phyloP scores from a whole-genome alignment of 495 filamentous ascomycete genomes.

The Xylaria longipes region DNA sequence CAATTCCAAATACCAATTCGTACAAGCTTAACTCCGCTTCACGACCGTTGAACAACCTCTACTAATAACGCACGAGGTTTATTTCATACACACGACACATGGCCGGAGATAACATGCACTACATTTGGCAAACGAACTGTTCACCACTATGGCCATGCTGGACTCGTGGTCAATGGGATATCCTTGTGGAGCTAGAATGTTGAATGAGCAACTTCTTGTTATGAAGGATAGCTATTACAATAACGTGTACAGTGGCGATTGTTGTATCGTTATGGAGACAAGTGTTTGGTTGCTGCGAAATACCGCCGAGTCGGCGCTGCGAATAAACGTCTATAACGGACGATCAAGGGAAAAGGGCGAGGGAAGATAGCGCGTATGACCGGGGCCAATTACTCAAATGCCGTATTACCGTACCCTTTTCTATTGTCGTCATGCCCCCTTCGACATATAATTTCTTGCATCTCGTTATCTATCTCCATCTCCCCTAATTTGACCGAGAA shows the following conservation, averaged over 20 bases:
- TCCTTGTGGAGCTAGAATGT: neutral
- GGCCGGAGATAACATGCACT: neutral
- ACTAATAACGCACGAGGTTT: neutral
- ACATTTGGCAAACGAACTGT: neutral
- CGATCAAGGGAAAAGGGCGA: neutral
- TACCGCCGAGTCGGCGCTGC: neutral
- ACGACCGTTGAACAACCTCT: neutral
- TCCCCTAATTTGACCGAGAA: neutral
- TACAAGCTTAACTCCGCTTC: slow-evolving; percentile 3
- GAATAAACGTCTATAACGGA: neutral
- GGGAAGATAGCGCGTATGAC: neutral
- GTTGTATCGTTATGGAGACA: neutral
- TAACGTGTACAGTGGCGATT: neutral
- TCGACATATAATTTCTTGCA: neutral
- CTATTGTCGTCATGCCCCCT: neutral
- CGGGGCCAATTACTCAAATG: neutral
- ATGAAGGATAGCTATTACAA: neutral
- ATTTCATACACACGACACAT: neutral
- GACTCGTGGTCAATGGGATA: neutral
- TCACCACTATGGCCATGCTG: neutral
- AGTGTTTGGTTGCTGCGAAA: neutral
- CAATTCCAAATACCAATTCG: slow-evolving; percentile 15
- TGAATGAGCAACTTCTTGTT: neutral
- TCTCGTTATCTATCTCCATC: neutral
- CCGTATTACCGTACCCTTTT: neutral